Base-by-base conservation (phyloP, 805 yeast species). In the Pichia californica region DNA sequence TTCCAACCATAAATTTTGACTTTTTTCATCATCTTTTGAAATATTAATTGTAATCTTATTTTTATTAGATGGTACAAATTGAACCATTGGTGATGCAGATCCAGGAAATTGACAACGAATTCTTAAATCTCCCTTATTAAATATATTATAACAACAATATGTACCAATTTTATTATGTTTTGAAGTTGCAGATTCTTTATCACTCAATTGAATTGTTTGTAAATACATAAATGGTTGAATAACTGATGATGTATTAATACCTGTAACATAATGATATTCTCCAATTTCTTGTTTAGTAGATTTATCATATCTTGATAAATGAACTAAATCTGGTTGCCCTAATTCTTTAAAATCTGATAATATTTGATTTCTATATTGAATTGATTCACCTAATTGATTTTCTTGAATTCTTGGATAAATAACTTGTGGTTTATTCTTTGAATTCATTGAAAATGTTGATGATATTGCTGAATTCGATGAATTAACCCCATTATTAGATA, bases 281-380 rank as follows among this genome's bases (percentile, higher is more conserved):
- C 81, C 79, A 13, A 66, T 62, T 45, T 77, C 82, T 43, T 71
- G 69, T 11, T 61, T 64, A 16, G 66, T 59, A 36, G 69, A 63
- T 44, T 66, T 67, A 36, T 74, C 71, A 44, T 65, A 65, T 27
- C 62, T 57, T n/a, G 74, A 62, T n/a, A 69, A 50, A 52, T 72
- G 83, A 3, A 81, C 77, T 45, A 84, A 64, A 61, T 85, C 94
- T 3, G 88, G 83, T 2, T 88, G 86, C 0, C 94, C 94, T 19
- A 82, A 56, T n/a, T 79, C 80, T 41, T 58, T 61, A 47, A 71
- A 73, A 8, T 67, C 55, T 0, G 69, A 54, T 19, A 79, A 50
- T 0, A 67, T 50, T 4, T 58, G 54, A 4, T 76, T 71, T 39
- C 86, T 67, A n/a, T 69, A 62, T 14, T 67, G 70, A 21, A 80